Evolutionary conservation across 2,329 filamentous ascomycete genomes (phyloP).

Genomic region (Beauveria medogensis): DNA sequence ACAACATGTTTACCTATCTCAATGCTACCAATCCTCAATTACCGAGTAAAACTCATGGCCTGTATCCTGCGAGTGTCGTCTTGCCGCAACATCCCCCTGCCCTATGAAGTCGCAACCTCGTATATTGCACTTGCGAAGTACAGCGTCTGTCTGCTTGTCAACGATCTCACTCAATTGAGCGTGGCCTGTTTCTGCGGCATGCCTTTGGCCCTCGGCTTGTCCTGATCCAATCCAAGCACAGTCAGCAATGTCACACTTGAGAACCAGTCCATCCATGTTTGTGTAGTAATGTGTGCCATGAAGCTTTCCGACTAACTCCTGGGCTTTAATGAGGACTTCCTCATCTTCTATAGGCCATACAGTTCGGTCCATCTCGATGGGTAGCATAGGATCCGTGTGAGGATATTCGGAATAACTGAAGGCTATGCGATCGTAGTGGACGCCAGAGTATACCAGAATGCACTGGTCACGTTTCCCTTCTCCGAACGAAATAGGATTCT

Average conservation of each 20-base stretch:
- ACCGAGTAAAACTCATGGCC: conserved; percentile 42
- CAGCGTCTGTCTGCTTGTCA: conserved; percentile 73
- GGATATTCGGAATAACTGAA: conserved; percentile 57
- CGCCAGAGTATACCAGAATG: conserved; percentile 81
- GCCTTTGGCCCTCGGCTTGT: conserved; percentile 51
- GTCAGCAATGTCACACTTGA: conserved; percentile 60
- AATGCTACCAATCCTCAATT: conserved; percentile 26
- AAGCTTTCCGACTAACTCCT: conserved; percentile 57
- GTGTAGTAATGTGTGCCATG: conserved; percentile 74
- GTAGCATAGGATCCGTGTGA: conserved; percentile 45
- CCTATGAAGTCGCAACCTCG: conserved; percentile 55
- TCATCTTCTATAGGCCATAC: conserved; percentile 46
- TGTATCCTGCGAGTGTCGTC: conserved; percentile 50
- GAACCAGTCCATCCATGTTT: conserved; percentile 70
- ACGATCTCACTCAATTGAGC: conserved; percentile 56
- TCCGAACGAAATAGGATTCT: conserved; percentile 56
- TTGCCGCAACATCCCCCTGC: conserved; percentile 53
- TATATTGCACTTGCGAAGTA: conserved; percentile 69
- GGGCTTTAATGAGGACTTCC: conserved; percentile 64
- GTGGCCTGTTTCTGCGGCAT: conserved; percentile 55
- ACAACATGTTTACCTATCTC: neutral
- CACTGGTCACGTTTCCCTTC: conserved; percentile 62
- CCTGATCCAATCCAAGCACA: conserved; percentile 64
- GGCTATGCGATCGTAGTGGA: conserved; percentile 88
- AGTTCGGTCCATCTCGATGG: conserved; percentile 66